Conservation (phyloP, 768 basidiomycete genomes). For the Boletus reticulatus region DNA sequence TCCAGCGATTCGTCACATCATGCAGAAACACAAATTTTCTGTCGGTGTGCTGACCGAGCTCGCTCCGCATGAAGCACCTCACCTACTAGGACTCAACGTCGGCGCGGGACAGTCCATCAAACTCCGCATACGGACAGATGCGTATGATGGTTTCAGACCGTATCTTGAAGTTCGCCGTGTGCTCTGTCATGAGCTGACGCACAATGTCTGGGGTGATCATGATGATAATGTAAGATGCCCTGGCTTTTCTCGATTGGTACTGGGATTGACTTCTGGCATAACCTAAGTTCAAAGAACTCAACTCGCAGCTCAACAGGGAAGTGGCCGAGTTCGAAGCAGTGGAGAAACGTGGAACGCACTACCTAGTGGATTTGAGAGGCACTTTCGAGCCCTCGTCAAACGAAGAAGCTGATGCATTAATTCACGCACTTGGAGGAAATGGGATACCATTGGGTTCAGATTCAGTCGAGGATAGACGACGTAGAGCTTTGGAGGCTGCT, state of each 20-base stretch:
- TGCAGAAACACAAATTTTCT: constrained; percentile 66
- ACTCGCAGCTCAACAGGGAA: constrained; percentile 71
- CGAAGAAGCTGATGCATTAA: constrained; percentile 54
- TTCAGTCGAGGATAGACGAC: constrained; percentile 56
- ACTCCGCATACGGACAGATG: constrained; percentile 65
- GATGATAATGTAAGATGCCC: constrained; percentile 60
- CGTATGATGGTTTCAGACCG: constrained; percentile 67
- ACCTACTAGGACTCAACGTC: constrained; percentile 66
- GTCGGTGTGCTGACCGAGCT: constrained; percentile 74
- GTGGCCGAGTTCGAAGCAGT: constrained; percentile 66
- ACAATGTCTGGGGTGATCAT: constrained; percentile 73
- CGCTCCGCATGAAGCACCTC: constrained; percentile 73
- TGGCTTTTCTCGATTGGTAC: background rate
- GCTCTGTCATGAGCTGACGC: constrained; percentile 74
- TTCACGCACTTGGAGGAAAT: constrained; percentile 55
- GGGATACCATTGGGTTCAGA: constrained; percentile 31
- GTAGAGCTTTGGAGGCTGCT: constrained; percentile 57
- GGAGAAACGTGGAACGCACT: constrained; percentile 50
- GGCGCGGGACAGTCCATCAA: constrained; percentile 63
- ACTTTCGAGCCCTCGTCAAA: constrained; percentile 53
- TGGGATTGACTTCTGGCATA: background rate
- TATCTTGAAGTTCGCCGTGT: constrained; percentile 66
- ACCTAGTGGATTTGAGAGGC: constrained; percentile 37
- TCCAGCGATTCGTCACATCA: constrained; percentile 66
- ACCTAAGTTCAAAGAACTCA: constrained; percentile 71